Base-by-base conservation (phyloP, 176 grass and related monocot genomes). In the Raddia guianensis region DNA sequence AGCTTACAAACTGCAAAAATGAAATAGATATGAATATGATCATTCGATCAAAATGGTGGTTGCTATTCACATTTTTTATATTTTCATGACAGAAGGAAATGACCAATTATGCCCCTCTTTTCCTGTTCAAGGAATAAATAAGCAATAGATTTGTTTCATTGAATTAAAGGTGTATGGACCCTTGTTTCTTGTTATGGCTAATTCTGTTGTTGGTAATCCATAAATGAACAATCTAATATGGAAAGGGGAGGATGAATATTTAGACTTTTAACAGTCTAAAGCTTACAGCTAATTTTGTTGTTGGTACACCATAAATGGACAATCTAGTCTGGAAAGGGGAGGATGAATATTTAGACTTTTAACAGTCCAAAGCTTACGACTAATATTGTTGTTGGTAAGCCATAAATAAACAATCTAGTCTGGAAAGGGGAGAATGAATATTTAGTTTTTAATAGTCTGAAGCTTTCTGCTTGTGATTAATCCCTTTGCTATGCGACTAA, bases 391-490 rank as follows among this genome's bases (percentile, higher is more conserved):
- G 37, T 82, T 47, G 1, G 56, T 61, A 54, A 37, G 16, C 42
- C 14, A 56, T 32, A 65, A 66, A 61, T 81, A 47, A 42, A 52
- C 10, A 45, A 45, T 10, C 1, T 68, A 62, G 15, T 53, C 13
- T 76, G 45, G 46, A 61, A 82, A 79, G 12, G 74, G 12, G 46
- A 71, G 34, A 43, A 70, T 68, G 73, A 68, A 68, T 42, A 47
- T 49, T 59, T 12, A 8, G n/a, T 35, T 63, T 9, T 62, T 53
- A 34, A 46, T 15, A 27, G 9, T 49, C 19, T 42, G 37, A 70
- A 76, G 63, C 21, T 55, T 71, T 70, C 65, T 48, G 37, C 47
- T 71, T 83, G 44, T 83, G 56, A 66, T 75, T 58, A 6, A 11
- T 67, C 45, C 60, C 9, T 64, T 59, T 82, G 57, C 34, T 85